phyloP scores from a whole-genome alignment of 75 land plant species.

The Larix kaempferi region DNA sequence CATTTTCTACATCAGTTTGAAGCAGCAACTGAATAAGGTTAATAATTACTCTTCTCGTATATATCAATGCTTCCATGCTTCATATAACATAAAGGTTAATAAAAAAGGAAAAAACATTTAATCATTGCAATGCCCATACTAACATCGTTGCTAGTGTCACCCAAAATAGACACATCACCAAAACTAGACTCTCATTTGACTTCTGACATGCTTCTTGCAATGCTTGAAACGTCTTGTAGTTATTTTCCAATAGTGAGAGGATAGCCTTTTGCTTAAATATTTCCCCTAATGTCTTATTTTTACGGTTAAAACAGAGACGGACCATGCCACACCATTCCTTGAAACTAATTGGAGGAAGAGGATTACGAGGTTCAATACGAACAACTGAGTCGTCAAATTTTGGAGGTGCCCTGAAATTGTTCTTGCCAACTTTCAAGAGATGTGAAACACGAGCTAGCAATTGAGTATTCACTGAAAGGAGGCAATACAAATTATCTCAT shows the following conservation, averaged over 20 bases:
- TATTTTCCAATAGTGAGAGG: conserved; percentile 71
- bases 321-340: conserved; percentile 97
- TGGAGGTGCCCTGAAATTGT: conserved; percentile 97
- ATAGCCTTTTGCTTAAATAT: conserved; percentile 82
- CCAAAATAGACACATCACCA: conserved; percentile 40
- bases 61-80: too few species aligned
- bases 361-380: conserved; percentile 87
- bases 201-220: conserved; percentile 27
- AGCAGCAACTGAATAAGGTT: too few species aligned
- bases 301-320: conserved; percentile 82
- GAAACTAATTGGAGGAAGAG: conserved; percentile 69
- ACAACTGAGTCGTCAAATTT: conserved; percentile 98
- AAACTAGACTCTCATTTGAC: neutral
- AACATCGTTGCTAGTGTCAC: conserved; percentile 36
- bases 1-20: too few species aligned
- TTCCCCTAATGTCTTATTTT: conserved; percentile 86
- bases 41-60: too few species aligned
- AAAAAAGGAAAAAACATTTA: too few species aligned
- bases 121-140: conserved; percentile 19
- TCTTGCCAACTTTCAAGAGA: conserved; percentile 90
- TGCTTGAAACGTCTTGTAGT: conserved; percentile 78
- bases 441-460: conserved; percentile 80
- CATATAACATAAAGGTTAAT: too few species aligned
- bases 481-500: conserved; percentile 82
- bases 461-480: conserved; percentile 92